Conservation (phyloP, 768 basidiomycete genomes). For the Saitozyma sp. region DNA sequence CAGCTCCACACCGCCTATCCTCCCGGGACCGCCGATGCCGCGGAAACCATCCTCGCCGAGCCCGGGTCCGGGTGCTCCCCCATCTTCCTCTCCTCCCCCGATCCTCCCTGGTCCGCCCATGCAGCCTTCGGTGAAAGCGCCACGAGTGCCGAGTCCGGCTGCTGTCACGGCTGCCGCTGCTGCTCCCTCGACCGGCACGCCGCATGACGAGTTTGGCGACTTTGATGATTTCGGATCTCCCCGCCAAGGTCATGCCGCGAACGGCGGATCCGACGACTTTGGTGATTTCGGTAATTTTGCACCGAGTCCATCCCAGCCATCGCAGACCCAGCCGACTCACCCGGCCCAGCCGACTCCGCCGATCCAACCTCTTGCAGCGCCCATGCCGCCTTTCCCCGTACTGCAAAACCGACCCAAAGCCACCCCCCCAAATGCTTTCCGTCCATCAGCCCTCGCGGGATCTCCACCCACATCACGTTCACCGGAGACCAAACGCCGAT, state of each 20-base stretch:
- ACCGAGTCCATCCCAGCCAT: background rate
- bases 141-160: no score
- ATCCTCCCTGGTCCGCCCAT: conserved; percentile 1
- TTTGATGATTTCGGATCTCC: conserved; percentile 52
- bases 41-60: conserved; percentile 20
- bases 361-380: no score
- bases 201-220: conserved; percentile 31
- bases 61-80: conserved; percentile 4
- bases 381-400: no score
- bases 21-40: conserved; percentile 13
- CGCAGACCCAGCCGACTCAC: background rate
- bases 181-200: no score
- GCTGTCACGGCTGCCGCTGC: background rate
- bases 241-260: conserved; percentile 5
- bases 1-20: conserved; percentile 3
- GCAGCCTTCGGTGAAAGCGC: no score
- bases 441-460: no score
- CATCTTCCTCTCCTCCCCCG: conserved; percentile 2
- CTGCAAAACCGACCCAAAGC: no score
- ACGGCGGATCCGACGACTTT: conserved; percentile 50
- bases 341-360: background rate
- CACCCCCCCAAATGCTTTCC: no score
- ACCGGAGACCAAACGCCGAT: conserved; percentile 15
- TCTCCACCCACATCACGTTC: background rate
- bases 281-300: conserved; percentile 50